These are phyloP conservation scores for Oryza nivara DNA, from an alignment of 176 grass and related monocot species.

Conservation along the genomic window DNA sequence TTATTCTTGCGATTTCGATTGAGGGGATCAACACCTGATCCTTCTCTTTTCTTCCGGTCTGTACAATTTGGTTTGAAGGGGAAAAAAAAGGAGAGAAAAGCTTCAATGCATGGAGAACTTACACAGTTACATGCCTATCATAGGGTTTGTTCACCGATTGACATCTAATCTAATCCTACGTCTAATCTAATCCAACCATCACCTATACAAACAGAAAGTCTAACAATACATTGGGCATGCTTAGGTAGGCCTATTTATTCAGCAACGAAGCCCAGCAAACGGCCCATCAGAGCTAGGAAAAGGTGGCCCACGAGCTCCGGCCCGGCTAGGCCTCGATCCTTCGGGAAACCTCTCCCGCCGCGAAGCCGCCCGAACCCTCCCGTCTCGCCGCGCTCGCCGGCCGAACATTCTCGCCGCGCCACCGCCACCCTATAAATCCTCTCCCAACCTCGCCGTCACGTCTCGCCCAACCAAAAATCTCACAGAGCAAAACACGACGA, in stretches of 20 bases:
- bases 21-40: not conserved
- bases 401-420: constrained; percentile 48
- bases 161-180: no score
- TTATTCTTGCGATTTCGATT: not conserved
- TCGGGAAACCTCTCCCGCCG: constrained; percentile 48
- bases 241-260: no score
- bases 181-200: no score
- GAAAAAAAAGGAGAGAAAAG: not conserved
- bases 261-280: no score
- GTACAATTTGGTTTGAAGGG: not conserved
- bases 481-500: not conserved
- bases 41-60: not conserved
- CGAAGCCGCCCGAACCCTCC: constrained; percentile 39
- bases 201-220: no score
- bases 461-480: not conserved
- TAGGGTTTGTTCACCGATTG: no score
- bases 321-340: not conserved
- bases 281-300: no score
- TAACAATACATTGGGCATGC: no score
- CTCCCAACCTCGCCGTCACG: not conserved
- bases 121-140: no score
- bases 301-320: not conserved
- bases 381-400: not conserved
- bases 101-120: no score
- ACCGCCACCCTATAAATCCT: constrained; percentile 10